Conservation (phyloP, 163 green algal species). For the Prototheca wickerhamii region DNA sequence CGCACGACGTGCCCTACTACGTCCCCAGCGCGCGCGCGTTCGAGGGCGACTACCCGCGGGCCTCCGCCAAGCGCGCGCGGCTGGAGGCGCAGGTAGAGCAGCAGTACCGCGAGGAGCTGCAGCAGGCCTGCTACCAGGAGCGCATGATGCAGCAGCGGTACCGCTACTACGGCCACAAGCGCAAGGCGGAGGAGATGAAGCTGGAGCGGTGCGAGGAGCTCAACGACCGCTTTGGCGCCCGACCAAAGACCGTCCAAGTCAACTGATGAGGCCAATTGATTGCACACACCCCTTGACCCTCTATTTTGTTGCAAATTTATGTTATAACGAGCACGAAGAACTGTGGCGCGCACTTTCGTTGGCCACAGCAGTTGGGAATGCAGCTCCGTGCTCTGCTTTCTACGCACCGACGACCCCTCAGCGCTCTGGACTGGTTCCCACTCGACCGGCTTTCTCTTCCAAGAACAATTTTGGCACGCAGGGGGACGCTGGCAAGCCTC, state of each 20-base stretch:
- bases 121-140: constrained; percentile 30
- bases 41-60: constrained; percentile 7
- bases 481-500: no score
- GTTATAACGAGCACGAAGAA: no score
- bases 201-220: constrained; percentile 23
- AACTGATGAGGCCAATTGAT: no score
- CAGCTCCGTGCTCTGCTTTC: no score
- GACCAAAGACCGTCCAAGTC: neutral
- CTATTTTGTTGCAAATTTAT: no score
- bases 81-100: constrained; percentile 27
- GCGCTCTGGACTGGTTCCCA: no score
- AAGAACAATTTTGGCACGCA: no score
- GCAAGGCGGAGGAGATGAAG: constrained; percentile 19
- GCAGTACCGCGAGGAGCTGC: constrained; percentile 21
- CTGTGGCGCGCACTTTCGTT: no score
- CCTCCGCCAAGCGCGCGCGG: constrained; percentile 1
- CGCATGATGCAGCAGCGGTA: constrained; percentile 27
- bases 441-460: no score
- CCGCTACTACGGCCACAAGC: constrained; percentile 23
- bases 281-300: no score
- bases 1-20: constrained; percentile 28
- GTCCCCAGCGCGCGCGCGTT: constrained; percentile 13
- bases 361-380: no score
- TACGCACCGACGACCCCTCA: no score
- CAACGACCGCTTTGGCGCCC: constrained; percentile 11